Conservation (phyloP, 2,329 filamentous ascomycete species). For the Colletotrichum euphorbiae region DNA sequence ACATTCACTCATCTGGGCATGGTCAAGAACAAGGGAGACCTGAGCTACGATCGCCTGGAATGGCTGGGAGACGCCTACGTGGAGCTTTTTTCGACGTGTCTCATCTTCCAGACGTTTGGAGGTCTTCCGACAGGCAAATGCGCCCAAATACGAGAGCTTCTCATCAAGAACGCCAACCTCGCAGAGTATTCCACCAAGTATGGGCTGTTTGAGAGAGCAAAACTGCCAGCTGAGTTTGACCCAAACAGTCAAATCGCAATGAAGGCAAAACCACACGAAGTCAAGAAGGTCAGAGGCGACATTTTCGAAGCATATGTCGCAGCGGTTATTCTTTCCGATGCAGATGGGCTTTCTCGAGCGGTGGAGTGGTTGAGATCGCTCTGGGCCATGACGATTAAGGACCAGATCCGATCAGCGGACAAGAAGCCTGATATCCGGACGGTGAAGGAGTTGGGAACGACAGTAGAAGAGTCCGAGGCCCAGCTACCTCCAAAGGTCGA, state of each 20-base stretch:
- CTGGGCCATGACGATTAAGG: slow-evolving; percentile 74
- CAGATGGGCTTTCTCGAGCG: slow-evolving; percentile 69
- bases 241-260: slow-evolving; percentile 44
- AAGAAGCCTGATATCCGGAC: slow-evolving; percentile 26
- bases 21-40: slow-evolving; percentile 49
- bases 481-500: slow-evolving; percentile 58
- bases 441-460: slow-evolving; percentile 40
- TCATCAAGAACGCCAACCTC: slow-evolving; percentile 86
- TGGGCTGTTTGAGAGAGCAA: slow-evolving; percentile 73
- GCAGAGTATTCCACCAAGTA: slow-evolving; percentile 77
- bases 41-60: slow-evolving; percentile 85
- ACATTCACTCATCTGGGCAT: slow-evolving; percentile 75
- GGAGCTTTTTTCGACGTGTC: slow-evolving; percentile 78
- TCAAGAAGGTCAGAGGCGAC: slow-evolving; percentile 82
- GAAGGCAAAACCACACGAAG: slow-evolving; percentile 56
- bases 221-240: slow-evolving; percentile 62
- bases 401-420: slow-evolving; percentile 57
- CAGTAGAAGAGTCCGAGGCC: slow-evolving; percentile 15
- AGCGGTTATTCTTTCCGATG: slow-evolving; percentile 77
- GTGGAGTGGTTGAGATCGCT: slow-evolving; percentile 79
- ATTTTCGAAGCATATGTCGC: slow-evolving; percentile 93
- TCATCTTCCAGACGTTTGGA: slow-evolving; percentile 80
- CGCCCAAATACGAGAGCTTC: slow-evolving; percentile 79
- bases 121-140: slow-evolving; percentile 74
- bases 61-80: slow-evolving; percentile 91